Percentiles rank a stretch among this genome's conserved stretches.
Conservation (phyloP, 495 filamentous ascomycete genomes). For the Hyaloscypha hepaticicola region DNA sequence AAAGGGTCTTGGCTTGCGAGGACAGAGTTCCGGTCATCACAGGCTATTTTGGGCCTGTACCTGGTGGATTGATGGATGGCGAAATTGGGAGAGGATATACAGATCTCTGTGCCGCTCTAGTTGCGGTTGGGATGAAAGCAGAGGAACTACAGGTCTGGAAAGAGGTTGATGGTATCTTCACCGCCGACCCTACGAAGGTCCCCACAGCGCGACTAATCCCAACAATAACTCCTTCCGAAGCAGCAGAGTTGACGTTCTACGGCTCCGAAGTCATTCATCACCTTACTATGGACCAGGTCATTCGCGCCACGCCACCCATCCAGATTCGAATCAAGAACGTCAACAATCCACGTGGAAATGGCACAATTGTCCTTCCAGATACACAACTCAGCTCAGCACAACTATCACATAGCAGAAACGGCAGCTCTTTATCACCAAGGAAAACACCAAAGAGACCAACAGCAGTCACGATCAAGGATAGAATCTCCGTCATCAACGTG, state of each 20-base stretch:
- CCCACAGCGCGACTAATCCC: conserved; percentile 75
- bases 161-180: conserved; percentile 90
- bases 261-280: conserved; percentile 96
- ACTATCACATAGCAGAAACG: conserved; percentile 29
- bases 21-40: conserved; percentile 75
- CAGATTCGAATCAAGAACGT: conserved; percentile 98
- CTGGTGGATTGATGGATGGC: conserved; percentile 73
- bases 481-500: conserved; percentile 90
- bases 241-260: conserved; percentile 89
- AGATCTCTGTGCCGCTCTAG: conserved; percentile 81
- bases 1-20: conserved; percentile 67
- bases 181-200: conserved; percentile 83
- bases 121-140: conserved; percentile 74
- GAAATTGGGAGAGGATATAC: conserved; percentile 84
- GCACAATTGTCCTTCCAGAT: conserved; percentile 78
- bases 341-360: conserved; percentile 83
- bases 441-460: conserved; percentile 72
- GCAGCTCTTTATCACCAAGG: conserved; percentile 37
- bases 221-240: conserved; percentile 82
- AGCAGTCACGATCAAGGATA: conserved; percentile 92
- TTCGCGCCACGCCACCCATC: conserved; percentile 77
- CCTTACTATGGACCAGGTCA: conserved; percentile 98
- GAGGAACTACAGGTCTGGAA: conserved; percentile 90
- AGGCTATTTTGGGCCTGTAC: conserved; percentile 86
- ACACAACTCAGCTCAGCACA: conserved; percentile 43